These are phyloP conservation scores for Fusarium sp. DNA, from an alignment of 2,329 filamentous ascomycete genomes.

Conservation along the genomic window DNA sequence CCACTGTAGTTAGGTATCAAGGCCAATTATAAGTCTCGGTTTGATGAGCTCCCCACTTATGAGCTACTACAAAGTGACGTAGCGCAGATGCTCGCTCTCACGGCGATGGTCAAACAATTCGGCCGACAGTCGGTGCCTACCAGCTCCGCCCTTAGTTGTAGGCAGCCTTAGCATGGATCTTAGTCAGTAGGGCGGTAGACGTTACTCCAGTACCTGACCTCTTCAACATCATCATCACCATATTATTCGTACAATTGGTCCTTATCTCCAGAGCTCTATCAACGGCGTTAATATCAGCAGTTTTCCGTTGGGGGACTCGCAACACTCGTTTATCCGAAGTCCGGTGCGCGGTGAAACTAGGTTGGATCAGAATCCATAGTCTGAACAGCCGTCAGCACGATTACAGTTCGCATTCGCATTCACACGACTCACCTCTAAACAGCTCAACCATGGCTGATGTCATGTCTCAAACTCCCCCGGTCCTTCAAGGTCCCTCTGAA, in stretches of 20 bases:
- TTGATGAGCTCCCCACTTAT: conserved; percentile 8
- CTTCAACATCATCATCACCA: conserved; percentile 22
- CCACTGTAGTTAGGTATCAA: not conserved
- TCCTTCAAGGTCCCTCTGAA: conserved; percentile 66
- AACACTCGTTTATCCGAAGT: conserved; percentile 26
- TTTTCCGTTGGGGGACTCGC: conserved; percentile 1
- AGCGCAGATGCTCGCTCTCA: conserved; percentile 1
- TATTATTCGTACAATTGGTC: not conserved
- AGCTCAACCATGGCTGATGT: conserved; percentile 48
- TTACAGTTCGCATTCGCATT: not conserved
- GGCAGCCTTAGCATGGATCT: conserved; percentile 1
- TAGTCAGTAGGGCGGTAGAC: not conserved
- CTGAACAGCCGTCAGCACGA: not conserved
- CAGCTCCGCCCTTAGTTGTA: not conserved
- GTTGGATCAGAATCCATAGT: not conserved
- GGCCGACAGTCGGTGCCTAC: not conserved
- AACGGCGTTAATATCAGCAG: conserved; percentile 7
- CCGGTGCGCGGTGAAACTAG: not conserved
- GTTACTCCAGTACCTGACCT: not conserved
- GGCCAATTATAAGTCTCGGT: conserved; percentile 4
- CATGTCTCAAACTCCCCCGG: conserved; percentile 49
- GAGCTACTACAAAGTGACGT: conserved; percentile 4
- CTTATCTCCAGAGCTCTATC: not conserved
- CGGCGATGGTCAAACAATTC: not conserved
- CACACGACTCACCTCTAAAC: not conserved